Base-by-base conservation (phyloP, 306 rosid species). In the Lablab purpureus region DNA sequence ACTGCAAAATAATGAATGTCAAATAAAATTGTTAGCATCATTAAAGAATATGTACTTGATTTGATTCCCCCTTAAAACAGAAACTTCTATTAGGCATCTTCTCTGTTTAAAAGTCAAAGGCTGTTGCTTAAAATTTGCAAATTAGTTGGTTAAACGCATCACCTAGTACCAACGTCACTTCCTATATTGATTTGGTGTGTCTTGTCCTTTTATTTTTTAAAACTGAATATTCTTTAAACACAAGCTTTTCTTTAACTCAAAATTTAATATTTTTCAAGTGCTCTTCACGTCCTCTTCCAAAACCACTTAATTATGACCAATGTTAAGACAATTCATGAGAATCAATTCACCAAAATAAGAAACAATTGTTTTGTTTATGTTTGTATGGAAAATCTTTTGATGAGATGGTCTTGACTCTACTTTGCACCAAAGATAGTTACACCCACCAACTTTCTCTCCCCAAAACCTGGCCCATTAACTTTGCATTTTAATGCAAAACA, bases 381-480 rank as follows among this genome's bases (percentile, higher is more conserved):
- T 79, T 81, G 34, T 40, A 77, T 32, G 62, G 78, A 75, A 80
- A 82, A 67, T 79, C 80, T 88, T 88, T 87, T 43, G 82, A 81
- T 88, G 88, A 49, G 85, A 85, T 91, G 88, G 51, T 88, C 85
- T 9, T 86, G 88, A 84, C 71, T 74, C 58, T 77, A 80, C 73
- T 80, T 67, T 47, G 84, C 84, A 82, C 85, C 84, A 47, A n/a
- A 80, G 69, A 86, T 73, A 15, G 83, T 83, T 87, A 75, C 74
- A 59, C 64, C 87, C 87, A 90, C 92, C 92, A 78, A 84, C 92
- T 81, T 81, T 89, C 37, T 83, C 54, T 75, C 79, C 87, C 73
- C n/a, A 37, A 66, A 70, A 41, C 10, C 30, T 65, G 80, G 87
- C 84, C 85, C 91, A 91, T 81, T 84, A 63, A 71, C 93, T 85